Evolutionary conservation across 495 filamentous ascomycete genomes (phyloP).

Genomic region (Penicillium cinerascens): DNA sequence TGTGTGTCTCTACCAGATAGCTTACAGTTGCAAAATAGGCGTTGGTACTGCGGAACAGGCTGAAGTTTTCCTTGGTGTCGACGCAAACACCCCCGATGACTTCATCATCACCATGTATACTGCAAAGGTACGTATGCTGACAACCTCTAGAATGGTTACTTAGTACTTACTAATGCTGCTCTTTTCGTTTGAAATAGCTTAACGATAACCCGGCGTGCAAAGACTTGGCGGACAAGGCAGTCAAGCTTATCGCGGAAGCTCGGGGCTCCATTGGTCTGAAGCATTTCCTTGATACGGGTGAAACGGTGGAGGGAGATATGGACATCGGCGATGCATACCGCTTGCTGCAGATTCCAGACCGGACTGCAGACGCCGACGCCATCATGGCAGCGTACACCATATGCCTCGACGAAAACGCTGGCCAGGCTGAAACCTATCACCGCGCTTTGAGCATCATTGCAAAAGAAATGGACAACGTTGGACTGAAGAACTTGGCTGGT

Average conservation of each 20-base stretch:
- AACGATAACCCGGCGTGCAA: constrained; percentile 47
- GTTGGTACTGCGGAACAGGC: constrained; percentile 62
- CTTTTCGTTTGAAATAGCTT: constrained; percentile 9
- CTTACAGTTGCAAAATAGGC: too few species aligned
- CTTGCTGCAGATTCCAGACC: constrained; percentile 52
- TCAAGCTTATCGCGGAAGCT: constrained; percentile 53
- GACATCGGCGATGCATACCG: constrained; percentile 56
- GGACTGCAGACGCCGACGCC: constrained; percentile 48
- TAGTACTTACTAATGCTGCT: too few species aligned
- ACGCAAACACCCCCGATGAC: constrained; percentile 51
- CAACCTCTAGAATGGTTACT: too few species aligned
- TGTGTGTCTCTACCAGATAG: too few species aligned
- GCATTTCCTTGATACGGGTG: constrained; percentile 54
- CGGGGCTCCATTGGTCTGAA: constrained; percentile 53
- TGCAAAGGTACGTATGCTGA: constrained; percentile 32
- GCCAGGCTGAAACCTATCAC: constrained; percentile 44
- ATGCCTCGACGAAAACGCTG: constrained; percentile 47
- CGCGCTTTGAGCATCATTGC: constrained; percentile 50
- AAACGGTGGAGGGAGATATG: constrained; percentile 51
- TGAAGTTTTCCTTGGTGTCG: constrained; percentile 53
- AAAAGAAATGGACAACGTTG: constrained; percentile 42
- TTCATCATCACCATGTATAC: constrained; percentile 58
- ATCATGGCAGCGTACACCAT: constrained; percentile 51
- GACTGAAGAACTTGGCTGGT: constrained; percentile 38
- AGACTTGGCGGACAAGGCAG: constrained; percentile 50